phyloP scores from a whole-genome alignment of 192 early-diverging fungal genomes.

The Kappamyces sp. region DNA sequence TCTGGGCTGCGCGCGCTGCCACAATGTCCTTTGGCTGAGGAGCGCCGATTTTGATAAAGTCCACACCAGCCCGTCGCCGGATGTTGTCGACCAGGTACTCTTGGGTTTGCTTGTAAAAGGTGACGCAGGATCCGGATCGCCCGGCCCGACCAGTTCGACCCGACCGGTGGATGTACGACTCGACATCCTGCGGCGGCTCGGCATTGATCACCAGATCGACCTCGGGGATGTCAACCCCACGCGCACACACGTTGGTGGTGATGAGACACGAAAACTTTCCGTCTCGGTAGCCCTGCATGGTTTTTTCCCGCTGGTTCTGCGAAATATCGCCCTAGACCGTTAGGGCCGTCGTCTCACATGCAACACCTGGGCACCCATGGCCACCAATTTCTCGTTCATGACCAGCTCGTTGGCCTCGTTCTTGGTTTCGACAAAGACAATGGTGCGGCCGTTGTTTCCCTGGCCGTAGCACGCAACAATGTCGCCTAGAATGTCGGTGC shows the following conservation, averaged over 20 bases:
- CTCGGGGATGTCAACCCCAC: constrained; percentile 94
- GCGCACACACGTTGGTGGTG: constrained; percentile 90
- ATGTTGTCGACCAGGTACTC: constrained; percentile 77
- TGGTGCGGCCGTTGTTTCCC: constrained; percentile 65
- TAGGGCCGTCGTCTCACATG: constrained; percentile 29
- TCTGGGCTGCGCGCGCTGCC: constrained; percentile 67
- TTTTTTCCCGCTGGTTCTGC: constrained; percentile 69
- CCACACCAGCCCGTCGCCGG: constrained; percentile 68
- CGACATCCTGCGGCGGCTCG: constrained; percentile 88
- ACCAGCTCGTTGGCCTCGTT: constrained; percentile 78
- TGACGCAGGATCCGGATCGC: constrained; percentile 80
- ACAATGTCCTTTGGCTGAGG: constrained; percentile 91
- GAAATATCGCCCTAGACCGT: constrained; percentile 60
- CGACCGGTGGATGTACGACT: constrained; percentile 92
- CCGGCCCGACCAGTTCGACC: constrained; percentile 90
- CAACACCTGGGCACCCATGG: constrained; percentile 68
- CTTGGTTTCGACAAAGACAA: constrained; percentile 96
- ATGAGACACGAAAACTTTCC: constrained; percentile 81
- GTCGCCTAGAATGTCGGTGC: constrained; percentile 88
- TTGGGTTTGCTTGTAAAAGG: constrained; percentile 86
- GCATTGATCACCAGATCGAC: constrained; percentile 96
- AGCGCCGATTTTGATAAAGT: constrained; percentile 71
- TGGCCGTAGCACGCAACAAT: constrained; percentile 85
- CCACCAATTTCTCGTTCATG: constrained; percentile 68
- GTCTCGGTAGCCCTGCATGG: constrained; percentile 81